These are phyloP conservation scores for Alternaria tenuissima DNA, from an alignment of 2,329 filamentous ascomycete genomes.

Conservation along the genomic window DNA sequence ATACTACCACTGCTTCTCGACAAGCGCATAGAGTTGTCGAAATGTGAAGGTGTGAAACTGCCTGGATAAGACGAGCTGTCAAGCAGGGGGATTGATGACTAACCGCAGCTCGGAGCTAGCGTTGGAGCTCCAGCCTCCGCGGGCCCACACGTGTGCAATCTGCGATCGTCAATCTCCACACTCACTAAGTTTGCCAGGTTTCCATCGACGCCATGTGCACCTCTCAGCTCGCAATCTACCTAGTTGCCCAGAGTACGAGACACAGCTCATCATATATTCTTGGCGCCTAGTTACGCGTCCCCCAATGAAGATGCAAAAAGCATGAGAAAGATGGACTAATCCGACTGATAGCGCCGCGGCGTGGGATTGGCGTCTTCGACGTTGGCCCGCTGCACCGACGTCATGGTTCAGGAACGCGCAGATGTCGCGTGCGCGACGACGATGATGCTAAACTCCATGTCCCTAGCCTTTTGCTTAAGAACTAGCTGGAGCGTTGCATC, in stretches of 20 bases:
- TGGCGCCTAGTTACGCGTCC: not conserved
- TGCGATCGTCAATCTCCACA: not conserved
- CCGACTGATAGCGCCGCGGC: conserved; percentile 11
- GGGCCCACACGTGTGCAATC: not conserved
- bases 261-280: not conserved
- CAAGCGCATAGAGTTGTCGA: not conserved
- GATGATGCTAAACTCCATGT: conserved; percentile 1
- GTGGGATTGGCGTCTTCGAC: conserved; percentile 14
- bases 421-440: conserved; percentile 13
- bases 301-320: not conserved
- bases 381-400: conserved; percentile 13
- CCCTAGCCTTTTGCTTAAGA: not conserved
- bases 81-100: not conserved
- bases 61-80: not conserved
- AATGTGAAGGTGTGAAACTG: not conserved
- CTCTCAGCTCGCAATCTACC: not conserved
- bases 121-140: not conserved
- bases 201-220: not conserved
- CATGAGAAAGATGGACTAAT: not conserved
- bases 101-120: not conserved
- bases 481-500: not conserved
- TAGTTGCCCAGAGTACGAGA: not conserved
- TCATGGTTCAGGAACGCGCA: conserved; percentile 20
- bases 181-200: not conserved
- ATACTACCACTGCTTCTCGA: not conserved